These are phyloP conservation scores for Trypethelium eluteriae DNA, from an alignment of 495 filamentous ascomycete genomes.

Conservation along the genomic window DNA sequence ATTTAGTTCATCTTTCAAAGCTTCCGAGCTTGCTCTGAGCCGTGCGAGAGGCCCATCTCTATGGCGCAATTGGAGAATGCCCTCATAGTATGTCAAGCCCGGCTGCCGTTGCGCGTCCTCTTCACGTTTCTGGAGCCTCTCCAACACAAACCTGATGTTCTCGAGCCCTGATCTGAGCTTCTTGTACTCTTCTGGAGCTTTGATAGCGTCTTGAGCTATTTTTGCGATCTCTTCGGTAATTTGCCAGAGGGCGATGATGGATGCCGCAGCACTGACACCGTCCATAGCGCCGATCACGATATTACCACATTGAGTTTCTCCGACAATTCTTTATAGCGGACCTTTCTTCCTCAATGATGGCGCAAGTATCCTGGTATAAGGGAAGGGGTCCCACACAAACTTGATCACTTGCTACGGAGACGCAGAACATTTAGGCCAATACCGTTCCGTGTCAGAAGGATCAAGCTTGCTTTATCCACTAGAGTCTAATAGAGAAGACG, in stretches of 20 bases:
- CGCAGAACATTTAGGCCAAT: no score
- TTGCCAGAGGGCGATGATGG: neutral
- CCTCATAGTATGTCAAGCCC: neutral
- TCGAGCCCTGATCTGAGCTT: neutral
- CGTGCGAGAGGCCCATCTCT: neutral
- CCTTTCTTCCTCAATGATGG: neutral
- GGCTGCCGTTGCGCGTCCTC: neutral
- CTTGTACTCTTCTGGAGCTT: neutral
- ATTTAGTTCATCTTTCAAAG: neutral
- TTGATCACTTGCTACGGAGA: no score
- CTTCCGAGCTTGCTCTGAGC: neutral
- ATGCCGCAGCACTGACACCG: neutral
- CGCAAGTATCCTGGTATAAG: neutral
- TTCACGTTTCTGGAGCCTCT: neutral
- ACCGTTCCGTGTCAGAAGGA: no score
- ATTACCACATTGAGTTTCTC: neutral
- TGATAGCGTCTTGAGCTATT: neutral
- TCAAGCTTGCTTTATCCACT: no score
- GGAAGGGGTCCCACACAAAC: no score
- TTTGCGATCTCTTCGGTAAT: neutral
- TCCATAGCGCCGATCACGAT: neutral
- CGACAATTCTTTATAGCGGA: neutral
- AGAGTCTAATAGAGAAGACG: no score
- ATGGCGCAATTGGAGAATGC: neutral
- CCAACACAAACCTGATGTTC: neutral